Evolutionary conservation across 768 basidiomycete species (phyloP), one percentile per base, ranked within the genome.

Genomic region (Amyloporia xantha): DNA sequence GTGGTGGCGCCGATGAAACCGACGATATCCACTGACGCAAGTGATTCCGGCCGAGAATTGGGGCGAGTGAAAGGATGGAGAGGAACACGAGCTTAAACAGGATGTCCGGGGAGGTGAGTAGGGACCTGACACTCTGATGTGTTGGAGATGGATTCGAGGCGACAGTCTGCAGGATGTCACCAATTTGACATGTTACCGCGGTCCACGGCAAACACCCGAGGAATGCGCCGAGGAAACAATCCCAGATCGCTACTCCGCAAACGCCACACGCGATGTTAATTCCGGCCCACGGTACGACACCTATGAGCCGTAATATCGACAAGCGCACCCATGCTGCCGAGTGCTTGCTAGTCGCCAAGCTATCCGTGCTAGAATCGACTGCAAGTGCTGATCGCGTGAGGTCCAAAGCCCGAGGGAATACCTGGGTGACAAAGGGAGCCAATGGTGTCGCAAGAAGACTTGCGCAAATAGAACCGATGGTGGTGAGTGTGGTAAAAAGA

Each of bases 221-320:
- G 69, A 92, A 91, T 5, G 83, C 76, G 30, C 88, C 90, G 43
- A 91, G 69, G 61, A 84, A 72, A 60, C 89, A 91, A 63, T 91
- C 86, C 49, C 70, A 62, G 42, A 89, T 60, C 6, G 81, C 69
- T 13, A 97, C 91, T 27, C 87, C 86, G 58, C 87, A 89, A 23
- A 95, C 91, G 44, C 93, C 93, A 66, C 87, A 95, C 39, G 93
- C 93, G 50, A 97, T 87, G 65, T 97, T 97, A 73, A 97, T 91
- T 51, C 91, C 92, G 49, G 89, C 91, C 94, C 94, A 97, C 4
- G 94, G 94, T 3, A 96, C 91, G 47, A 97, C 81, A 17, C 94
- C 94, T 59, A 95, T 79, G 50, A 95, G 81, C 42, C 94, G 81
- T 54, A 97, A 77, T 50, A 95, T 78, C 2, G 91, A 84, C 38